These are phyloP conservation scores for Trametes villosa DNA, from an alignment of 768 basidiomycete genomes.

Conservation along the genomic window DNA sequence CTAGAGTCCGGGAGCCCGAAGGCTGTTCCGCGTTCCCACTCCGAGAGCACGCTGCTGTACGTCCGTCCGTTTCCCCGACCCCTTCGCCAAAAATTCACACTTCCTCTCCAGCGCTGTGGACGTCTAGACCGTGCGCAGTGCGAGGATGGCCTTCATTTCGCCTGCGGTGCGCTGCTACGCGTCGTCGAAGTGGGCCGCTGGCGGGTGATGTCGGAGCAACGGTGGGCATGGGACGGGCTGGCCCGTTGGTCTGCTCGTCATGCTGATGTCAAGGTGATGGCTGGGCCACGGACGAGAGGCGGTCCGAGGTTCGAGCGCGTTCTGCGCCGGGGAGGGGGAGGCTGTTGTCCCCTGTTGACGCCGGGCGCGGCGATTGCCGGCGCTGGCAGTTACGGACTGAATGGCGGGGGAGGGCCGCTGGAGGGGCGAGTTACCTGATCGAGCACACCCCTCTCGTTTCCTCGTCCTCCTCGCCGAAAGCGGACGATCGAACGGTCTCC, in stretches of 20 bases:
- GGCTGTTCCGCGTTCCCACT: slow-evolving; percentile 13
- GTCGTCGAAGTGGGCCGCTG: too few species aligned
- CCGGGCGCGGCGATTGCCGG: slow-evolving; percentile 23
- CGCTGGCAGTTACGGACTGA: not conserved
- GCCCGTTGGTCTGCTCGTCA: too few species aligned
- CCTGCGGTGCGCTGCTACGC: not conserved
- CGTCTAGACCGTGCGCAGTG: slow-evolving; percentile 10
- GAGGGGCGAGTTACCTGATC: slow-evolving; percentile 19
- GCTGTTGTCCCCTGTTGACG: slow-evolving; percentile 15
- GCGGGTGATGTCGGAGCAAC: slow-evolving; percentile 10
- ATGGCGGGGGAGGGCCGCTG: slow-evolving; percentile 4
- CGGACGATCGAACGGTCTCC: slow-evolving; percentile 22
- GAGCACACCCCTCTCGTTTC: slow-evolving; percentile 16
- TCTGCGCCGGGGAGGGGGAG: slow-evolving; percentile 5
- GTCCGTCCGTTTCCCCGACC: slow-evolving; percentile 1
- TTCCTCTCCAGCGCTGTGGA: not conserved
- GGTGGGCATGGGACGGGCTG: not conserved
- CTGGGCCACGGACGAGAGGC: slow-evolving; percentile 6
- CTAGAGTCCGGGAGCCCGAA: slow-evolving; percentile 5
- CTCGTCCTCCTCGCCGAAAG: slow-evolving; percentile 19
- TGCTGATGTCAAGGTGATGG: slow-evolving; percentile 16
- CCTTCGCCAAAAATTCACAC: not conserved
- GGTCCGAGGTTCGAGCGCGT: slow-evolving; percentile 11
- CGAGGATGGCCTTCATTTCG: not conserved
- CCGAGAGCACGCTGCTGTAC: slow-evolving; percentile 12